These are phyloP conservation scores for Eucalyptus erythrocorys DNA, from an alignment of 345 rosid species.

Conservation along the genomic window DNA sequence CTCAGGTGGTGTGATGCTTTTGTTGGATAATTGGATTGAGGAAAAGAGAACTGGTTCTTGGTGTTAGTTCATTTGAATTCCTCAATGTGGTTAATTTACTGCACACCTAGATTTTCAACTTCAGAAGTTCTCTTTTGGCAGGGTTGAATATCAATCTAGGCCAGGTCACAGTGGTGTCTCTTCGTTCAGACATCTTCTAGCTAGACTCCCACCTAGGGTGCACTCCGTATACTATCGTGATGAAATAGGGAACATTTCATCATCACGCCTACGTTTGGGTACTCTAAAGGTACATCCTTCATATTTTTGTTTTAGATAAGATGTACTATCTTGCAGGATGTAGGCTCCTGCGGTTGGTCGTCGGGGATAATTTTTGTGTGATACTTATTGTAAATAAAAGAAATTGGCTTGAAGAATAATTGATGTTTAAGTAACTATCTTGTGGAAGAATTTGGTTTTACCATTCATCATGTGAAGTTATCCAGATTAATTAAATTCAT, in stretches of 20 bases:
- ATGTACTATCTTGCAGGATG: background rate
- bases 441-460: background rate
- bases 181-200: constrained; percentile 76
- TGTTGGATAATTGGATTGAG: background rate
- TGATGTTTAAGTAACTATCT: background rate
- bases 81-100: background rate
- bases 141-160: constrained; percentile 93
- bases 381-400: background rate
- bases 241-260: constrained; percentile 24
- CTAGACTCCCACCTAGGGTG: constrained; percentile 84
- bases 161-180: constrained; percentile 51
- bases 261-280: background rate
- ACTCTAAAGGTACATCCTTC: constrained; percentile 1
- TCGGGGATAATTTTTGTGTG: background rate
- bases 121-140: constrained; percentile 25
- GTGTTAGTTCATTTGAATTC: background rate
- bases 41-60: background rate
- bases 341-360: background rate
- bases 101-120: background rate
- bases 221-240: constrained; percentile 96
- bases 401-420: background rate
- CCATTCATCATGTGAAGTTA: background rate
- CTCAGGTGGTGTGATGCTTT: background rate
- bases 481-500: background rate
- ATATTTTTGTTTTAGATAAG: background rate